Evolutionary conservation across 2,329 filamentous ascomycete species (phyloP).

Genomic region (Penicillium janthinellum): DNA sequence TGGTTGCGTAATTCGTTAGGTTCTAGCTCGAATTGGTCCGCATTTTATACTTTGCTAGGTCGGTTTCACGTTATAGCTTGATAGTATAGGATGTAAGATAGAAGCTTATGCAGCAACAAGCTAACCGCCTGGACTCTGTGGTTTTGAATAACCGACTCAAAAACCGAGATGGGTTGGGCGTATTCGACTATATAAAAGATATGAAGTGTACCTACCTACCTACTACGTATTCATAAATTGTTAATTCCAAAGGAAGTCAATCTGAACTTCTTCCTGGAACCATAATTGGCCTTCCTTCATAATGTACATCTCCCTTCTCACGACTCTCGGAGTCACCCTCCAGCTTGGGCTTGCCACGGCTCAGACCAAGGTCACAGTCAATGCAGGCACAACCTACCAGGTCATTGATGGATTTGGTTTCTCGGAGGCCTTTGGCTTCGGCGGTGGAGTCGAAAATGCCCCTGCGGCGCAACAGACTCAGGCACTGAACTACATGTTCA

Average conservation of each 20-base stretch:
- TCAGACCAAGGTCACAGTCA: constrained; percentile 17
- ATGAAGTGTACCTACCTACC: neutral
- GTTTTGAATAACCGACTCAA: neutral
- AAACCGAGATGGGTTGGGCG: neutral
- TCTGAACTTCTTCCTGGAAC: neutral
- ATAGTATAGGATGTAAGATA: neutral
- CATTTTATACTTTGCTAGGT: neutral
- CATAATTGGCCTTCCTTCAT: neutral
- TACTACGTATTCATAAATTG: neutral
- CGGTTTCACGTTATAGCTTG: neutral
- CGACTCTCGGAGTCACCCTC: neutral
- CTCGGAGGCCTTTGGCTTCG: constrained; percentile 52
- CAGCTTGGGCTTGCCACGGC: neutral
- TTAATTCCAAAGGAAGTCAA: too few relatives aligned
- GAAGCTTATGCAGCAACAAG: neutral
- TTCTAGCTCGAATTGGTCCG: neutral
- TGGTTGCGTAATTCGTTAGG: neutral
- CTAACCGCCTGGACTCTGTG: neutral
- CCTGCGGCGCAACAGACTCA: constrained; percentile 29
- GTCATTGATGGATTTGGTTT: constrained; percentile 54
- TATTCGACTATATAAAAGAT: neutral
- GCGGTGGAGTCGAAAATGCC: constrained; percentile 33
- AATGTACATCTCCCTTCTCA: neutral
- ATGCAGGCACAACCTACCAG: constrained; percentile 28
- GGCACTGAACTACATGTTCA: constrained; percentile 52